Evolutionary conservation across 2,329 filamentous ascomycete species (phyloP).

Genomic region (Tolypocladium pustulatum): DNA sequence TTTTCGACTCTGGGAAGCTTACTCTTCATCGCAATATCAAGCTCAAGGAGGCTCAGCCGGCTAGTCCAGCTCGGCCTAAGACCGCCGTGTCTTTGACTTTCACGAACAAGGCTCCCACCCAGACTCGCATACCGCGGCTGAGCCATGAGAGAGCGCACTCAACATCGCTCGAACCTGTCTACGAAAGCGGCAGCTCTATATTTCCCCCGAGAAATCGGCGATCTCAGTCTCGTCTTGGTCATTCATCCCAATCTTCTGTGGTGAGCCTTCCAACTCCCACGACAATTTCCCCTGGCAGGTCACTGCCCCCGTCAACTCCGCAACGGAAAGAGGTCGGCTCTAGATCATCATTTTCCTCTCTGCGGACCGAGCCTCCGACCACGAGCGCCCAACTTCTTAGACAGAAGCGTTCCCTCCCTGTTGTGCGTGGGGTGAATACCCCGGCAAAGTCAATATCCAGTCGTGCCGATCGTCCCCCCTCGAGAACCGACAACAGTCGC

Average conservation of each 20-base stretch:
- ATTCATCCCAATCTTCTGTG: conserved; percentile 59
- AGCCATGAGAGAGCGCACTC: conserved; percentile 62
- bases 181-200: conserved; percentile 72
- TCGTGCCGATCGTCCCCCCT: conserved; percentile 48
- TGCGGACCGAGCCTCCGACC: conserved; percentile 51
- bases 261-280: conserved; percentile 52
- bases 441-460: conserved; percentile 36
- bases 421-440: conserved; percentile 40
- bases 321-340: conserved; percentile 48
- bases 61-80: conserved; percentile 61
- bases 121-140: conserved; percentile 72
- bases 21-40: conserved; percentile 88
- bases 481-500: conserved; percentile 42
- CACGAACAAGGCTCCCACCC: conserved; percentile 59
- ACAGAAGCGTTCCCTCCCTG: conserved; percentile 55
- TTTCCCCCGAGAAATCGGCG: conserved; percentile 45
- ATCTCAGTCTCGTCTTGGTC: conserved; percentile 57
- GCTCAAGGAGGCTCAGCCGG: conserved; percentile 60
- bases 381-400: conserved; percentile 55
- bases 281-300: conserved; percentile 42
- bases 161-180: conserved; percentile 75
- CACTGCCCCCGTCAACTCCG: conserved; percentile 47
- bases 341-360: conserved; percentile 41
- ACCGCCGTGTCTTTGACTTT: conserved; percentile 83
- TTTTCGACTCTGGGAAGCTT: conserved; percentile 70